Evolutionary conservation across 768 basidiomycete species (phyloP), one percentile per base, ranked within the genome.

Genomic region (Boletus rubropictus): DNA sequence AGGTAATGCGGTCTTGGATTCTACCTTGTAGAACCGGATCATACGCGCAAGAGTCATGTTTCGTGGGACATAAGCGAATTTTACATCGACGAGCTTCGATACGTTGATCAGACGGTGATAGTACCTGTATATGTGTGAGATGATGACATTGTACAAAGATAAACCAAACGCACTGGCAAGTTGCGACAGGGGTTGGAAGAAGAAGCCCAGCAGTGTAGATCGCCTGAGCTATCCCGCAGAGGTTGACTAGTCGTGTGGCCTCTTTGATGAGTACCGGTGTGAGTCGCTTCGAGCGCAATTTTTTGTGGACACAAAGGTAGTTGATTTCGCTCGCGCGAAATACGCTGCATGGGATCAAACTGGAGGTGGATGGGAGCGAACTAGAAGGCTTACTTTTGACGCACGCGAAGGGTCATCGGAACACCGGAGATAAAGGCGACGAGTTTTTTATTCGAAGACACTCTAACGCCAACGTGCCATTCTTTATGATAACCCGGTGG

Each of bases 251-350:
- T 18, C 96, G 78, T 0, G 96, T 98, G 21, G 98, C 86, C 62
- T 99, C 96, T 64, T 96, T 96, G 70, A 99, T 98, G 41, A 99
- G 76, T 11, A 98, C 89, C 1, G 96, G 96, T 0, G 96, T 85
- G 20, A 98, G 73, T 33, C 96, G 86, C 65, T 97, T 97, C 0
- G 91, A 89, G 15, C 96, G 86, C 29, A 98, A 72, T 67, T 96
- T 97, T 73, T 99, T 99, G 77, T 96, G 94, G 1, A 97, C 84
- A 59, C 92, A 95, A 41, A 99, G 84, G 68, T 89, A 98, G 67
- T 98, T 99, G 72, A 99, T 94, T 68, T 98, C 96, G 63, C 83
- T 84, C 34, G 82, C 80, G 24, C 67, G 70, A 60, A 98, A 76
- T 5, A 73, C 68, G 38, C 89, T 93, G 50, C 29, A 48, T 57